Evolutionary conservation across 345 rosid species (phyloP), one percentile per base, ranked within the genome.

Genomic region (Lepidium sativum): DNA sequence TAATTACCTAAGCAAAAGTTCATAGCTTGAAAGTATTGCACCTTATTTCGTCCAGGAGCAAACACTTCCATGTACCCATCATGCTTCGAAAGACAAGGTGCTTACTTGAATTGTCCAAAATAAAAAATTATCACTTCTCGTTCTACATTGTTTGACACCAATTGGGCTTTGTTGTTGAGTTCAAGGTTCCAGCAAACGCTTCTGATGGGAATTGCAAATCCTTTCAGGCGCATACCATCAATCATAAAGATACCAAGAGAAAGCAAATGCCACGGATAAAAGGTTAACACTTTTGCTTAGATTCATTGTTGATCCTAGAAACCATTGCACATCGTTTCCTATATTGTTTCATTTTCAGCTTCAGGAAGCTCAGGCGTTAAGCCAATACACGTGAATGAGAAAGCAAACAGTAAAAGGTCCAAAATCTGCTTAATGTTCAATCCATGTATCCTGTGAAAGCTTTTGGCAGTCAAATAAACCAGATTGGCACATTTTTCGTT

Each of bases 331-430:
- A 14, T 37, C 18, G 38, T 54, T 52, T 60, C 37, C 35, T 45
- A 38, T 20, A 11, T 16, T 14, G 21, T 34, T 61, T 58, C 70
- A 20, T 45, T 12, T 65, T 73, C 71, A 83, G 85, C 65, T 75
- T 38, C 67, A 25, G 75, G 45, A 32, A 48, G 51, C 69, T 63
- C 64, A 34, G 52, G 35, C 31, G 58, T 33, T 63, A 64, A 53
- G 51, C 52, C 66, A 67, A 40, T 55, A 52, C 77, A 77, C 45
- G n/a, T 59, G 34, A 67, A 65, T 57, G 79, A 73, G 67, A 68
- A 73, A 60, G 63, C 50, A 53, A 72, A 69, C 33, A 63, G 57
- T 40, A 80, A 60, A 58, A 83, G 88, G 92, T 72, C 16, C 48
- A 59, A 9, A 12, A 23, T 54, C 44, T 63, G 52, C 63, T 38